Percentiles rank a stretch among this genome's conserved stretches.
These are phyloP conservation scores for Pseudocercospora pini-densiflorae DNA, from an alignment of 2,329 filamentous ascomycete species.

Conservation along the genomic window DNA sequence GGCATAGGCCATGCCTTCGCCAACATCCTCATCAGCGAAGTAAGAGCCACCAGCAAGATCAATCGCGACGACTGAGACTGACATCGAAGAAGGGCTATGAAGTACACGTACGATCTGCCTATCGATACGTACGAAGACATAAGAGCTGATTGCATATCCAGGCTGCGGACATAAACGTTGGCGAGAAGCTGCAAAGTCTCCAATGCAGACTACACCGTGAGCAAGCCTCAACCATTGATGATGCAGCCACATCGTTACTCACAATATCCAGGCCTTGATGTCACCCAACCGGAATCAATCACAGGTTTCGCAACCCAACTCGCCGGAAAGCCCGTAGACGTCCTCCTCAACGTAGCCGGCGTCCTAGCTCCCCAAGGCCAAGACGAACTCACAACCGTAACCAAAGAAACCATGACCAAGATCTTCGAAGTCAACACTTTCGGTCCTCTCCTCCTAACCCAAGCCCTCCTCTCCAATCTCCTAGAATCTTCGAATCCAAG, in stretches of 20 bases:
- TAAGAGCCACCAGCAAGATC: conserved; percentile 10
- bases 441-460: conserved; percentile 50
- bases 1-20: conserved; percentile 32
- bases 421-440: conserved; percentile 52
- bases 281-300: conserved; percentile 43
- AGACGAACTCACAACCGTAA: conserved; percentile 43
- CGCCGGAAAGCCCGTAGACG: conserved; percentile 39
- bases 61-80: conserved; percentile 1
- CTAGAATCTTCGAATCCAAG: conserved; percentile 37
- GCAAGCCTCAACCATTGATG: background rate
- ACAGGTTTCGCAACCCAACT: conserved; percentile 39
- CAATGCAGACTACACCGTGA: conserved; percentile 37
- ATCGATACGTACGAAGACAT: background rate
- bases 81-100: conserved; percentile 26
- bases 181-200: conserved; percentile 39
- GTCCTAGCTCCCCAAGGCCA: conserved; percentile 38
- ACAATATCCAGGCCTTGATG: conserved; percentile 37
- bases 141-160: background rate
- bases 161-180: conserved; percentile 32
- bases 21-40: conserved; percentile 28
- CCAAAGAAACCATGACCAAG: conserved; percentile 37
- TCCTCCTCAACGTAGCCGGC: conserved; percentile 47
- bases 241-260: background rate
- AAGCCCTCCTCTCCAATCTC: conserved; percentile 50
- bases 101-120: conserved; percentile 24